Evolutionary conservation across 2,329 filamentous ascomycete species (phyloP).

Genomic region (Colletotrichum sp.): DNA sequence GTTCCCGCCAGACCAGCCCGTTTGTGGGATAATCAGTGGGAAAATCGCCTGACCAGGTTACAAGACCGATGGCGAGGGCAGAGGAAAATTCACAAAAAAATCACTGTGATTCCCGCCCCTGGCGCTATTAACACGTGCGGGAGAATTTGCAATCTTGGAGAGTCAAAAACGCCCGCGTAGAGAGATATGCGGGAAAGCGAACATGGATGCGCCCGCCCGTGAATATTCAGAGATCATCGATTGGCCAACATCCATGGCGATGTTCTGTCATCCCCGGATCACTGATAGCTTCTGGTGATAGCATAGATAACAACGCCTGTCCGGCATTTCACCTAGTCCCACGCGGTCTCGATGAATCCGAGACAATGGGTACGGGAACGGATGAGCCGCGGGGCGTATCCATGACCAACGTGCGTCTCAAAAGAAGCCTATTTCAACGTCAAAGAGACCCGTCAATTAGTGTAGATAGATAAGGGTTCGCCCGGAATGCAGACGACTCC

Average conservation of each 20-base stretch:
- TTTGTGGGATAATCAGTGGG: neutral
- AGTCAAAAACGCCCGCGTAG: neutral
- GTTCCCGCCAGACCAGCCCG: neutral
- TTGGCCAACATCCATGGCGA: neutral
- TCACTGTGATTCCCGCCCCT: neutral
- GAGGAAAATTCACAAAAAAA: neutral
- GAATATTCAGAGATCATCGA: neutral
- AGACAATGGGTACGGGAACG: neutral
- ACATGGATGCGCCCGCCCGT: neutral
- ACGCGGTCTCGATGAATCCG: neutral
- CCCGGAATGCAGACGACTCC: neutral
- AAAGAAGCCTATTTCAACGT: conserved; percentile 17
- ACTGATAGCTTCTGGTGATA: neutral
- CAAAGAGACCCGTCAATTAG: neutral
- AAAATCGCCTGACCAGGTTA: neutral
- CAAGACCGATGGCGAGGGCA: neutral
- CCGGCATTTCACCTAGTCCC: neutral
- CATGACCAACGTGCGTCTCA: neutral
- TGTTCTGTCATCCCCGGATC: neutral
- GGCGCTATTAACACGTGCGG: neutral
- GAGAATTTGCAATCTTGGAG: neutral
- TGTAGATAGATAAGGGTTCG: neutral
- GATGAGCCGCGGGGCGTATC: neutral
- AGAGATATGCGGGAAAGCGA: neutral
- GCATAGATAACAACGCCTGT: conserved; percentile 4